Percentiles rank a stretch among this genome's conserved stretches.
These are phyloP conservation scores for Ehretia macrophylla DNA, from an alignment of 257 asterid species.

Conservation along the genomic window DNA sequence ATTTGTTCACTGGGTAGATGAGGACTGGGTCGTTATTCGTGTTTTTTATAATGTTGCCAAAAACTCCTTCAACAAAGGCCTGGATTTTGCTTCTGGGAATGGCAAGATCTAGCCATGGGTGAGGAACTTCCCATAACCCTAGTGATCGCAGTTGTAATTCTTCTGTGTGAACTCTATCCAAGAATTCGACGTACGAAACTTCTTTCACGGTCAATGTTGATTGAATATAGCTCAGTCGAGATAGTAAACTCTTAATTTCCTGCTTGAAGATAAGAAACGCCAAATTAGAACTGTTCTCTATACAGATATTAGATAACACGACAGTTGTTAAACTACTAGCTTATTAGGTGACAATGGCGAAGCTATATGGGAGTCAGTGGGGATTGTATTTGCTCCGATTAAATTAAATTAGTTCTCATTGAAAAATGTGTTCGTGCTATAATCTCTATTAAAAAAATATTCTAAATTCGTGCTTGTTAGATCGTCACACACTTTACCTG, in stretches of 20 bases:
- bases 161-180: conserved; percentile 81
- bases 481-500: too few species aligned
- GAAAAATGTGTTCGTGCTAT: too few species aligned
- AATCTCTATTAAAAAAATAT: too few species aligned
- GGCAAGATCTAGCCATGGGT: conserved; percentile 89
- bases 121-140: conserved; percentile 88
- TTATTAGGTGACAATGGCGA: conserved; percentile 28
- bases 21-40: conserved; percentile 83
- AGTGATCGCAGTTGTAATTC: conserved; percentile 55
- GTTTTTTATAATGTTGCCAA: conserved; percentile 60
- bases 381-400: too few species aligned
- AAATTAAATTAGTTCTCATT: too few species aligned
- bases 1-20: conserved; percentile 72
- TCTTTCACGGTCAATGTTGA: conserved; percentile 68
- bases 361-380: too few species aligned
- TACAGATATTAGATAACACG: background rate
- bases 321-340: background rate
- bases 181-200: conserved; percentile 64
- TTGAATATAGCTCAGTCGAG: conserved; percentile 65
- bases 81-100: conserved; percentile 70
- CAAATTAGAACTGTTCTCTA: too few species aligned
- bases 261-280: conserved; percentile 22
- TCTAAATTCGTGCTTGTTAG: too few species aligned
- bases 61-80: conserved; percentile 56
- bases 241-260: conserved; percentile 60